These are phyloP conservation scores for Lasiodiplodia hormozganensis DNA, from an alignment of 2,329 filamentous ascomycete genomes.

Conservation along the genomic window DNA sequence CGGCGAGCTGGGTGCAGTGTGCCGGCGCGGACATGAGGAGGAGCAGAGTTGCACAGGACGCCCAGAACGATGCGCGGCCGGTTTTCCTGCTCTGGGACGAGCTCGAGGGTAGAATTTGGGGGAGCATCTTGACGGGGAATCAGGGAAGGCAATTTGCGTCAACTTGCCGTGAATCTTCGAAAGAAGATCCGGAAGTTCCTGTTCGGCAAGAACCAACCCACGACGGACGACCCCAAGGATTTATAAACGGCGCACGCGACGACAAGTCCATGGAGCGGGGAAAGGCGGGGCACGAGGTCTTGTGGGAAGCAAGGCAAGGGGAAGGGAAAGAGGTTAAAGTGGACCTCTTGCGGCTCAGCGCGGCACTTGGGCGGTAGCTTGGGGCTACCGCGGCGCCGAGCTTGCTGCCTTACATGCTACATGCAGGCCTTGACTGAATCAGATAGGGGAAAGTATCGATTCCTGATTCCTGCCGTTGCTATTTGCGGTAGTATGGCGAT, in stretches of 20 bases:
- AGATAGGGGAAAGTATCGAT: not conserved
- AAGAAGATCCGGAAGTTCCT: not conserved
- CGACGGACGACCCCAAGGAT: not conserved
- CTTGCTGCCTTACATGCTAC: too few species aligned
- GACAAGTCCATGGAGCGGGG: not conserved
- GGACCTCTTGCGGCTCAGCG: conserved; percentile 10
- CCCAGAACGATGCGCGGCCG: not conserved
- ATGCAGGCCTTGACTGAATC: not conserved
- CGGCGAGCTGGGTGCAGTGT: not conserved
- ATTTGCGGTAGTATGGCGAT: not conserved
- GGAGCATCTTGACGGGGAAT: not conserved
- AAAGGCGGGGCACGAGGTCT: conserved; percentile 7
- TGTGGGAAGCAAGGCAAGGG: not conserved
- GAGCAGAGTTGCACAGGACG: not conserved
- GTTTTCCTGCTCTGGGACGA: not conserved
- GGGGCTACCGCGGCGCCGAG: not conserved
- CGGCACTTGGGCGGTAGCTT: not conserved
- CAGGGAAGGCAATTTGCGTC: not conserved
- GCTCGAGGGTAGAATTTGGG: not conserved
- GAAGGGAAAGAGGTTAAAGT: conserved; percentile 2
- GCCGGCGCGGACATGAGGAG: not conserved
- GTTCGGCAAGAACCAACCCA: not conserved
- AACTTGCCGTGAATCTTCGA: not conserved
- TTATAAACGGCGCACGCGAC: not conserved
- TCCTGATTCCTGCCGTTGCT: not conserved